These are phyloP conservation scores for Skeletonema marinoi DNA, from an alignment of 108 stramenopile genomes.

Conservation along the genomic window DNA sequence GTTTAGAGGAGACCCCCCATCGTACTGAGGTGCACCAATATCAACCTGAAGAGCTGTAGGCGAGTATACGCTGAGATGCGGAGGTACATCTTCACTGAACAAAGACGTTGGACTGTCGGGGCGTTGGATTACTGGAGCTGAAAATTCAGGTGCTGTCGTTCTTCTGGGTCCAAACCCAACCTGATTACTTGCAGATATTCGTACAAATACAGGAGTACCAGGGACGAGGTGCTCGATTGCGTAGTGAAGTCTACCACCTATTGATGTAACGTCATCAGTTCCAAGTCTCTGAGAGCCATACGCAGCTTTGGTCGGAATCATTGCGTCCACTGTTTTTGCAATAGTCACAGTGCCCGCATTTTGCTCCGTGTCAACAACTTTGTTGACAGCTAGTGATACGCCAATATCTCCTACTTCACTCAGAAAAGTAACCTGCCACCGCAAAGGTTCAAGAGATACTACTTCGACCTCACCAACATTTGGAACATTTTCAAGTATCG, in stretches of 20 bases:
- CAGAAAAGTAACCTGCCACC: constrained; percentile 65
- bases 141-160: constrained; percentile 50
- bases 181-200: constrained; percentile 58
- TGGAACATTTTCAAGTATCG: constrained; percentile 70
- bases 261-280: constrained; percentile 8
- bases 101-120: constrained; percentile 53
- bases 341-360: constrained; percentile 18
- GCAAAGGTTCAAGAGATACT: constrained; percentile 24
- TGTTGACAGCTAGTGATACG: constrained; percentile 28
- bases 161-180: constrained; percentile 61
- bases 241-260: constrained; percentile 29
- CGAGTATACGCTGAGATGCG: constrained; percentile 39
- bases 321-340: constrained; percentile 26
- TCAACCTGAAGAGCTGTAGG: constrained; percentile 53
- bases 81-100: constrained; percentile 41
- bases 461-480: constrained; percentile 80
- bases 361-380: constrained; percentile 21
- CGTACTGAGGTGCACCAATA: constrained; percentile 65
- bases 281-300: constrained; percentile 39
- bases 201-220: constrained; percentile 50
- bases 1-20: constrained; percentile 74
- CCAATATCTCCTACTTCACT: constrained; percentile 63
- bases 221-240: constrained; percentile 52
- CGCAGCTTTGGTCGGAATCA: constrained; percentile 34
- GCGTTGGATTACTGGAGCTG: constrained; percentile 43